Evolutionary conservation across 495 filamentous ascomycete species (phyloP).

Genomic region (Cetradonia linearis): DNA sequence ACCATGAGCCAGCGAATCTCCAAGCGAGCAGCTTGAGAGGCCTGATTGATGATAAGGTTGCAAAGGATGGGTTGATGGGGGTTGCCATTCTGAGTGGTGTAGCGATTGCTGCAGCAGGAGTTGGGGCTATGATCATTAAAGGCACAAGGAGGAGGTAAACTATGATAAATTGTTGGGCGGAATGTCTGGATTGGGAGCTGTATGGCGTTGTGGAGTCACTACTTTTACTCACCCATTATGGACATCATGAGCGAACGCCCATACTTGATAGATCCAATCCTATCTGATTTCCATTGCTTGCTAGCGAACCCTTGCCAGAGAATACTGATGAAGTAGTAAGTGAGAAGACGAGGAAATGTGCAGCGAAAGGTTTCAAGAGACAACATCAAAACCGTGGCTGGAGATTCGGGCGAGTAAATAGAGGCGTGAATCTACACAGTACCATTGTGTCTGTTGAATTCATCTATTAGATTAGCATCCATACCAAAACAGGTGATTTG

Average conservation of each 20-base stretch:
- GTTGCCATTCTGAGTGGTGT: slow-evolving; percentile 95
- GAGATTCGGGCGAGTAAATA: not conserved
- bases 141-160: slow-evolving; percentile 46
- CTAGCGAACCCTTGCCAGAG: not conserved
- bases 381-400: not conserved
- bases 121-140: slow-evolving; percentile 75
- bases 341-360: not conserved
- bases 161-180: not conserved
- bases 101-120: slow-evolving; percentile 84
- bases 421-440: not conserved
- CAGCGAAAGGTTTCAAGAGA: too few relatives aligned
- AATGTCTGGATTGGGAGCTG: not conserved
- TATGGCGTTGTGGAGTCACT: slow-evolving; percentile 7
- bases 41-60: slow-evolving; percentile 91
- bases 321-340: not conserved
- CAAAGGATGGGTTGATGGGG: slow-evolving; percentile 84
- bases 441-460: too few relatives aligned
- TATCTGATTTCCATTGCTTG: not conserved
- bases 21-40: slow-evolving; percentile 75
- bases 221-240: not conserved
- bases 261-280: not conserved
- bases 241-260: not conserved
- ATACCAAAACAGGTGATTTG: too few relatives aligned
- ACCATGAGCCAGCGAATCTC: slow-evolving; percentile 79
- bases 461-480: too few relatives aligned